These are phyloP conservation scores for Eimeria tenella DNA, from an alignment of 169 alveolate species.

Conservation along the genomic window DNA sequence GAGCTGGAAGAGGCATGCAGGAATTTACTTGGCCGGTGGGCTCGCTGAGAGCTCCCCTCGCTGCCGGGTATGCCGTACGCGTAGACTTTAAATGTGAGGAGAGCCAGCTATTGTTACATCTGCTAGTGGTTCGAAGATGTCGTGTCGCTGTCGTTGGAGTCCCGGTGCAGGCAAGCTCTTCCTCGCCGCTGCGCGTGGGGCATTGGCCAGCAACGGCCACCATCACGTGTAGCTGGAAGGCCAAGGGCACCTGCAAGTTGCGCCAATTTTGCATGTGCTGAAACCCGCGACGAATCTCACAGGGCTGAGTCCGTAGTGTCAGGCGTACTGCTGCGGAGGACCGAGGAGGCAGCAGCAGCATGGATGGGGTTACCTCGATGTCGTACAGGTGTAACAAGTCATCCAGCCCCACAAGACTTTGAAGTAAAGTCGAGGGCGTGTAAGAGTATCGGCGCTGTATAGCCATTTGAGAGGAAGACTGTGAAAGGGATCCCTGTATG, in stretches of 20 bases:
- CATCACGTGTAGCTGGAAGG: slow-evolving; percentile 18
- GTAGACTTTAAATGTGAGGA: neutral
- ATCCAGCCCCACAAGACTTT: neutral
- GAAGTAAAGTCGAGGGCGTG: neutral
- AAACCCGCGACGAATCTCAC: neutral
- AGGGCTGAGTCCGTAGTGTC: neutral
- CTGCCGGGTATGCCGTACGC: neutral
- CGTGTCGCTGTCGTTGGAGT: too few relatives aligned
- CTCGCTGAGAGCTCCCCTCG: neutral
- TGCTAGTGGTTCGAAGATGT: neutral
- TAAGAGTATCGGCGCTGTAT: too few relatives aligned
- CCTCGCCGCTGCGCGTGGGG: neutral
- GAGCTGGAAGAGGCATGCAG: neutral
- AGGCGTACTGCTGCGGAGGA: neutral
- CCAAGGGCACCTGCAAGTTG: neutral
- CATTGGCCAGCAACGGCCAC: neutral
- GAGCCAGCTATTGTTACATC: neutral
- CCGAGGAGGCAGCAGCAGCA: slow-evolving; percentile 34
- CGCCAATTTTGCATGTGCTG: neutral
- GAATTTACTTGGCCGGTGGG: neutral
- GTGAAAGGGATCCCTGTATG: too few relatives aligned
- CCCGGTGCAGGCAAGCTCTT: too few relatives aligned
- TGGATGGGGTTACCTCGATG: slow-evolving; percentile 17
- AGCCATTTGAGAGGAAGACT: too few relatives aligned
- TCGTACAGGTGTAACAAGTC: neutral